Base-by-base conservation (phyloP, 495 filamentous ascomycete genomes). In the Ramalina intermedia region DNA sequence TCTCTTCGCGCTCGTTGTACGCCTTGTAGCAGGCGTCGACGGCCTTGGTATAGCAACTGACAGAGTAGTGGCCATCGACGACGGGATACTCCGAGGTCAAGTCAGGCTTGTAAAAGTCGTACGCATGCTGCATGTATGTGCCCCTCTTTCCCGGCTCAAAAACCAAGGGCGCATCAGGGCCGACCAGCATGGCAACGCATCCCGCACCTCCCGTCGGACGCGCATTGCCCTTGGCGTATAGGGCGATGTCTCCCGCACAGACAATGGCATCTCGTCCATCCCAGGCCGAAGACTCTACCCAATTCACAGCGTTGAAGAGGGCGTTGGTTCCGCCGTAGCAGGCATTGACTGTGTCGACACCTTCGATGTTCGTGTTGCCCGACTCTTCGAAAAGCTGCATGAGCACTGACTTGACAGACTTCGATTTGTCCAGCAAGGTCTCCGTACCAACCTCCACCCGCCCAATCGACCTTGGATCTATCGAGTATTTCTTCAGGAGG, bases 31-130 rank as follows among this genome's bases (percentile, higher is more conserved):
- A 93, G 44, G 79, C 79, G 61, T 98, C 93, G 16, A 96, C 84
- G 37, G 93, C 87, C 71, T 94, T 81, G 51, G 81, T 93, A 70
- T 98, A 98, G 80, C 93, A 98, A 63, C 74, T 80, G 63, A 95
- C 74, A 40, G 89, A 96, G 76, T 79, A 95, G 60, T 96, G 89
- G 46, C 91, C 91, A 62, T 98, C 91, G 33, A 98, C 91, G 57
- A 90, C 79, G 43, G 91, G 91, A 69, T 98, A 98, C 66, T 98
- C 91, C 76, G 85, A 93, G 51, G 88, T 94, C 45, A 98, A 73
- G 65, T 98, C 91, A 58, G 91, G 84, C 80, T 98, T 98, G 80
- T 93, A 98, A 71, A 98, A 98, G 66, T 98, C 91, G 69, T 96
- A 98, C 57, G 84, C 85, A 67, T 98, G 91, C 59, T 79, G 79